Base-by-base conservation (phyloP, 2,329 filamentous ascomycete species). In the Cladophialophora chaetospira region DNA sequence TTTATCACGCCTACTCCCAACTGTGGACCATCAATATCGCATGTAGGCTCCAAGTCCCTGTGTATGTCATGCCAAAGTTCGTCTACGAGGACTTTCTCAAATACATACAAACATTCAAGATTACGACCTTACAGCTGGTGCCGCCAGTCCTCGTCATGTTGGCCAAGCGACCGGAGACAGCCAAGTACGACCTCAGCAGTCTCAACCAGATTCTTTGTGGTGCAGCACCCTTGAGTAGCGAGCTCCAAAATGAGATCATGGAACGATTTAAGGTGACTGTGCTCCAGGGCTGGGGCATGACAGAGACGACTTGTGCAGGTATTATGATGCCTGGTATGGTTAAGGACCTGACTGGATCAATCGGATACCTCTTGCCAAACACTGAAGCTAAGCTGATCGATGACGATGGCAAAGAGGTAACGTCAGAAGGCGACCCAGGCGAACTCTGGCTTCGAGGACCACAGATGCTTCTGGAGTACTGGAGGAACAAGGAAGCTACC, bases 331-430 rank as follows among this genome's bases (percentile, higher is more conserved):
- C 70, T 74, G 55, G 64, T 67, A 15, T 68, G 49, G 63, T 66
- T 5, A 75, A 77, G 38, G 67, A 71, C n/a, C 72, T 82, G 72
- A 79, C 75, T 1, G 78, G 73, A 11, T 79, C 78, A 36, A 77
- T 83, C 10, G 81, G 80, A 2, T 66, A 73, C 4, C 66, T 74
- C 1, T 55, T 80, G 5, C 68, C 75, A 0, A 77, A 75, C 40
- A 64, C 63, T n/a, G 58, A 65, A 21, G 61, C 59, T 9, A 87
- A 87, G 65, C 74, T 95, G 3, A 72, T 94, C 13, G 83, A 83
- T 4, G 72, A 79, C 1, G 86, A 91, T 55, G 89, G 88, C 1
- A 75, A 77, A 4, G 89, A 93, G 68, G 79, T 94, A 50, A 86
- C 81, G 0, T 80, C 76, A 10, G 85, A 93, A 60, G 83, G 51